Evolutionary conservation across 768 basidiomycete genomes (phyloP), one percentile per base, ranked within the genome.

Genomic region (Mycena galopus): DNA sequence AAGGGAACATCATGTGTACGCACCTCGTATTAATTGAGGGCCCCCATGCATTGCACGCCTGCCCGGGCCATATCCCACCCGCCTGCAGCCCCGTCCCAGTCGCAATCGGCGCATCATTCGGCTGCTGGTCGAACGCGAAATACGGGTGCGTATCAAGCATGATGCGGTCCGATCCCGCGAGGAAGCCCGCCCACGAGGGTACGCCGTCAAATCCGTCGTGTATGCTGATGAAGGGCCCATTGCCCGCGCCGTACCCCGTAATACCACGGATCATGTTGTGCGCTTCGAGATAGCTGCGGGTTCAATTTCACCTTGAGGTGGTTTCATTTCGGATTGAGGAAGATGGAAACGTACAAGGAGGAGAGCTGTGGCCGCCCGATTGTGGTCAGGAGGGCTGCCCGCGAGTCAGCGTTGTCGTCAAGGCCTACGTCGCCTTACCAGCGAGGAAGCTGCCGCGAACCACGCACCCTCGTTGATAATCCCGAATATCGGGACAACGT

Each of bases 241-340:
- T 87, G 85, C 91, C 91, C 35, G 82, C 86, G 3, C 92, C 92
- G 44, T 84, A 75, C 32, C 91, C 91, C 6, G 91, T 91, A 73
- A 92, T 88, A 23, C 78, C 78, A 37, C 91, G 87, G 61, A 92
- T 86, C 79, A 86, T 86, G 66, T 88, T 71, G 80, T 86, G 85
- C 78, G 88, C 77, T 60, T 81, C 61, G 73, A 86, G 77, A 83
- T 87, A 82, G 82, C 88, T 57, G 32, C 11, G 32, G 21, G 19
- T 16, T 5, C 1, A 55, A 11, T 30, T 29, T n/a, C 32, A 57
- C 5, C 12, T 32, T 32, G 14, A n/a, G n/a, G n/a, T n/a, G n/a
- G n/a, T 12, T 12, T 12, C n/a, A 19, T 8, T 19, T 6, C 11
- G 51, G n/a, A n/a, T n/a, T 19, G 12, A 19, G 56, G 10, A 1